A percentile compares a stretch with the other conserved stretches of the same genome.
Evolutionary conservation across 2,329 filamentous ascomycete genomes (phyloP).

Genomic region (Phoma sp.): DNA sequence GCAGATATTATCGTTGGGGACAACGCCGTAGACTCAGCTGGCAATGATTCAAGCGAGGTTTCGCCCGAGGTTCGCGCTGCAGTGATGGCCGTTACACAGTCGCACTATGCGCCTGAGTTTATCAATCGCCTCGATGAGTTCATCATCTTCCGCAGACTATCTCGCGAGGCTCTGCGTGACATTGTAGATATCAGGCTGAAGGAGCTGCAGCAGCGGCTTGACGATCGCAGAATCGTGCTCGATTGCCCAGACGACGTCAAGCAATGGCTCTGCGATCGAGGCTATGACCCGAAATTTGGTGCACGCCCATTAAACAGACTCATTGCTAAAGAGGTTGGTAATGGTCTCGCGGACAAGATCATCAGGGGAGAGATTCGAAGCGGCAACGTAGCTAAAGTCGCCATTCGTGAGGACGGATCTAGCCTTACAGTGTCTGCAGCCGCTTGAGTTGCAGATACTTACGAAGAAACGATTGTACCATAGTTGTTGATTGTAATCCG

Average conservation of each 20-base stretch:
- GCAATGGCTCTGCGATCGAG: conserved; percentile 84
- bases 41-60: conserved; percentile 65
- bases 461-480: conserved; percentile 34
- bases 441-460: conserved; percentile 16
- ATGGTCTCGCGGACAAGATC: conserved; percentile 87
- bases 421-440: conserved; percentile 34
- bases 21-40: conserved; percentile 67
- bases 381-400: conserved; percentile 75
- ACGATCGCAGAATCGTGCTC: conserved; percentile 83
- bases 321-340: conserved; percentile 88
- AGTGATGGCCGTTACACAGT: conserved; percentile 86
- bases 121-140: conserved; percentile 96
- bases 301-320: conserved; percentile 89
- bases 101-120: conserved; percentile 85
- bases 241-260: conserved; percentile 74
- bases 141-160: conserved; percentile 91
- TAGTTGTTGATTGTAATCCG: background rate
- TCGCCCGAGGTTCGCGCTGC: conserved; percentile 74
- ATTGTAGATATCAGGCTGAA: conserved; percentile 91
- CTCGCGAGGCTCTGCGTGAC: conserved; percentile 77
- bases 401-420: conserved; percentile 62
- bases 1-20: conserved; percentile 86
- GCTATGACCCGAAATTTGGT: conserved; percentile 91
- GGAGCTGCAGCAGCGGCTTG: conserved; percentile 81
- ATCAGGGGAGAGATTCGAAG: conserved; percentile 81